Percentiles rank a stretch among this genome's conserved stretches.
These are phyloP conservation scores for Dendrobium huoshanense DNA, from an alignment of 106 monocot species.

Conservation along the genomic window DNA sequence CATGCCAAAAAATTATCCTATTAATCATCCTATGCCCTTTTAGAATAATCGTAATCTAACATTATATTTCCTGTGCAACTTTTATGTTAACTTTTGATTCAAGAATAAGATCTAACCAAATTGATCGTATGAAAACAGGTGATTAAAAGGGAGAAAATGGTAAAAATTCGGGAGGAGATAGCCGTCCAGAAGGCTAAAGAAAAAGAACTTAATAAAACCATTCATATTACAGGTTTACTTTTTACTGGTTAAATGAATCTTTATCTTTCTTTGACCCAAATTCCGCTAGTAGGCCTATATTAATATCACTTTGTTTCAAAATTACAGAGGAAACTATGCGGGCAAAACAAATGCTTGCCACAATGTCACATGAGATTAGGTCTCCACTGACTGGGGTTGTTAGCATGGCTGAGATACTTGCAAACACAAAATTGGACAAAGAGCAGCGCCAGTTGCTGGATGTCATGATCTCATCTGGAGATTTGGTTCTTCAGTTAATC, in stretches of 20 bases:
- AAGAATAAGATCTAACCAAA: neutral
- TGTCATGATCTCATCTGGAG: constrained; percentile 79
- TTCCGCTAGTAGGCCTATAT: neutral
- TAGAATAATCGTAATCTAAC: no score
- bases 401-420: constrained; percentile 72
- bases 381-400: constrained; percentile 78
- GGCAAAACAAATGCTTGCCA: constrained; percentile 83
- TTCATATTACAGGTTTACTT: constrained; percentile 58
- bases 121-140: constrained; percentile 29
- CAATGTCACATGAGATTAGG: constrained; percentile 85
- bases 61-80: no score
- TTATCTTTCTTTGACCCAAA: no score
- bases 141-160: constrained; percentile 59
- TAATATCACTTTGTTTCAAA: constrained; percentile 2
- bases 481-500: constrained; percentile 69
- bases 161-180: constrained; percentile 49
- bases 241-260: neutral
- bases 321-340: constrained; percentile 76
- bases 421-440: constrained; percentile 51
- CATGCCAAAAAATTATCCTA: no score
- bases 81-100: neutral
- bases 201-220: constrained; percentile 64
- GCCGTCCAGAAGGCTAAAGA: constrained; percentile 82
- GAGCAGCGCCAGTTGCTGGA: constrained; percentile 62
- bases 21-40: no score